A percentile compares a stretch with the other conserved stretches of the same genome.
Evolutionary conservation across 176 grass and related monocot genomes (phyloP).

Genomic region (Juncus inflexus): DNA sequence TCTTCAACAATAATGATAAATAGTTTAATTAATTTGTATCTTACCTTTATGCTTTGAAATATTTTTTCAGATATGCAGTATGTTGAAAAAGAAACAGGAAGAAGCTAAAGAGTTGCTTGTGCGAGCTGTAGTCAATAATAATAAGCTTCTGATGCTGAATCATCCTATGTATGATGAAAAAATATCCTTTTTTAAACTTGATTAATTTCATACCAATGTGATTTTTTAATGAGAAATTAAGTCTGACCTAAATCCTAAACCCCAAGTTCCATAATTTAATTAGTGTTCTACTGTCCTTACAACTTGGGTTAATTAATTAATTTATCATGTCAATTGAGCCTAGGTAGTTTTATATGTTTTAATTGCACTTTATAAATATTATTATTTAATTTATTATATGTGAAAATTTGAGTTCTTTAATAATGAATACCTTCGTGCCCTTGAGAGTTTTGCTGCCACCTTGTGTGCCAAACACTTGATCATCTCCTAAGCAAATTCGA

Average conservation of each 20-base stretch:
- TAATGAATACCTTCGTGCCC: conserved; percentile 50
- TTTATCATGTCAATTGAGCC: too few species aligned
- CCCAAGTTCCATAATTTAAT: too few species aligned
- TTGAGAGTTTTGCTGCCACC: conserved; percentile 59
- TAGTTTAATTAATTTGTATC: background rate
- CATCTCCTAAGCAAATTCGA: conserved; percentile 36
- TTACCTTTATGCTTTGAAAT: conserved; percentile 19
- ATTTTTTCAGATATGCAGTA: conserved; percentile 63
- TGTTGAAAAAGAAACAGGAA: conserved; percentile 75
- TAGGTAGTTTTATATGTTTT: background rate
- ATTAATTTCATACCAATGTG: conserved; percentile 7
- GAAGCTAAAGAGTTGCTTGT: conserved; percentile 92
- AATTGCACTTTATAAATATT: background rate
- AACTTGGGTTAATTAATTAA: too few species aligned
- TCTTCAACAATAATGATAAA: conserved; percentile 12
- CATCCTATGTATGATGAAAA: conserved; percentile 86
- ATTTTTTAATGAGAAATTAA: background rate
- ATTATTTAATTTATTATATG: conserved; percentile 16
- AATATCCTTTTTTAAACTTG: conserved; percentile 68
- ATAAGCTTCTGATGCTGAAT: conserved; percentile 84
- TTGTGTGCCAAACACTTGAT: conserved; percentile 49
- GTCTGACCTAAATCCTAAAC: too few species aligned
- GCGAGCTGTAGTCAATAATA: conserved; percentile 73
- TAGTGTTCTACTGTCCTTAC: too few species aligned
- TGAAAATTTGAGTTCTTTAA: conserved; percentile 49